Percentiles rank a stretch among this genome's conserved stretches.
phyloP scores from a whole-genome alignment of 352 stramenopile species.

The Pythium myriotylum region DNA sequence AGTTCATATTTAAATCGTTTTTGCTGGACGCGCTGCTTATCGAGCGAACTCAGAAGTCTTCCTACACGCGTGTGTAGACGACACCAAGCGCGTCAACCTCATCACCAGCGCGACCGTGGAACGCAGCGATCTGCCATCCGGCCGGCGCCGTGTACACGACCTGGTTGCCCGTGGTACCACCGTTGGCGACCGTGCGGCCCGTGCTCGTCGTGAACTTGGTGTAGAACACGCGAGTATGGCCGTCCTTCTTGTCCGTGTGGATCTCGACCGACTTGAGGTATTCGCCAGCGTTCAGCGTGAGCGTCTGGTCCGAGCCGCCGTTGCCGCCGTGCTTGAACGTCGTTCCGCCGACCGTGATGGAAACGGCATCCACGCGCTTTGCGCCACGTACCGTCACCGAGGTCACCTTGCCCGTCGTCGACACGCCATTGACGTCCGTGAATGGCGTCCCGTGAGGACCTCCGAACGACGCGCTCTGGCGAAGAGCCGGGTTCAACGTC shows the following conservation, averaged over 20 bases:
- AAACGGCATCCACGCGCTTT: constrained; percentile 42
- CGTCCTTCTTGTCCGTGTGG: constrained; percentile 45
- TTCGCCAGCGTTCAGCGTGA: constrained; percentile 39
- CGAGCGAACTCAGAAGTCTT: constrained; percentile 4
- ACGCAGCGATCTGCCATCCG: constrained; percentile 50
- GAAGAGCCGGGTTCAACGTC: constrained; percentile 30
- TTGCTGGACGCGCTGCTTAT: too few species aligned
- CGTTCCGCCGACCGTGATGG: constrained; percentile 20
- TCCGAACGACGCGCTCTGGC: constrained; percentile 38
- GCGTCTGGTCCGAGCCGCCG: constrained; percentile 36
- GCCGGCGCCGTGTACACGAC: constrained; percentile 38
- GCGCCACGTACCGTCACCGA: constrained; percentile 34
- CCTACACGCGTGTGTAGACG: constrained; percentile 36
- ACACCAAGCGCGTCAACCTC: constrained; percentile 43
- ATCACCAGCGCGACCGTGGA: constrained; percentile 43
- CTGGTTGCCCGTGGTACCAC: constrained; percentile 33
- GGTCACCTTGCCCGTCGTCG: constrained; percentile 26
- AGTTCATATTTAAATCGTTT: too few species aligned
- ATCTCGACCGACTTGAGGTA: constrained; percentile 48
- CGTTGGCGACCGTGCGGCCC: constrained; percentile 33
- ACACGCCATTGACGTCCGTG: constrained; percentile 34
- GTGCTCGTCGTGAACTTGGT: constrained; percentile 42
- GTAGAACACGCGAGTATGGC: constrained; percentile 47
- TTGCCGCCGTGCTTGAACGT: constrained; percentile 38
- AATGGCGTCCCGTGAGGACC: constrained; percentile 39